Base-by-base conservation (phyloP, 1,284 basidiomycete genomes). In the Trichosporon ovoides region DNA sequence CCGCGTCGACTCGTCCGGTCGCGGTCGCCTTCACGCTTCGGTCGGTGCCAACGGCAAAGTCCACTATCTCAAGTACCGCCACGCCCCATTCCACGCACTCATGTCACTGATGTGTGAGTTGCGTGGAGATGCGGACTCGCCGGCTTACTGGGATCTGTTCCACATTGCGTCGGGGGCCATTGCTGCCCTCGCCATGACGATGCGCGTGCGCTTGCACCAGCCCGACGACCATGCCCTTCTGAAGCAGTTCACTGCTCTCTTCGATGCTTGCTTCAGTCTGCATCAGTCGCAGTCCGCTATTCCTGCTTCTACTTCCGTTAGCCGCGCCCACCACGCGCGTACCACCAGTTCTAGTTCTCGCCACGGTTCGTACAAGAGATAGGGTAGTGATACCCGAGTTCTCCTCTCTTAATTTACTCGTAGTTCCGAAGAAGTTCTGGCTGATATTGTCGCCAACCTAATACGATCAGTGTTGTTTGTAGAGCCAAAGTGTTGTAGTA, bases 11-110 rank as follows among this genome's bases (percentile, higher is more conserved):
- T 22, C 56, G 11, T 36, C 43, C 5, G 62, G 62, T 14, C 56
- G 59, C 1, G 57, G 54, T 0, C 54, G 59, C 16, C 55, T 59
- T 11, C 58, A 58, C 10, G 53, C 63, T 2, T 55, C 54, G 2
- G 65, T 68, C 13, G 60, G 64, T 28, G 59, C 61, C 9, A 68
- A 61, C 31, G 64, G 68, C 38, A 60, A 68, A 36, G 62, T 68
- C 2, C 68, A 72, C 53, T 74, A 70, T 53, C 63, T 73, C 65
- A 77, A 77, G 61, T 67, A 70, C 48, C 69, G 75, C 10, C 70
- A 76, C 61, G 71, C 74, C 2, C 75, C 76, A 1, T 77, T 71
- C 60, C 69, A 73, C 51, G 63, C 67, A 2, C 62, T 75, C 20
- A 68, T 76, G 64, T 72, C 69, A 14, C 65, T 73, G 12, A 56